Conservation (phyloP, 2,329 filamentous ascomycete genomes). For the Diaporthe helianthi region DNA sequence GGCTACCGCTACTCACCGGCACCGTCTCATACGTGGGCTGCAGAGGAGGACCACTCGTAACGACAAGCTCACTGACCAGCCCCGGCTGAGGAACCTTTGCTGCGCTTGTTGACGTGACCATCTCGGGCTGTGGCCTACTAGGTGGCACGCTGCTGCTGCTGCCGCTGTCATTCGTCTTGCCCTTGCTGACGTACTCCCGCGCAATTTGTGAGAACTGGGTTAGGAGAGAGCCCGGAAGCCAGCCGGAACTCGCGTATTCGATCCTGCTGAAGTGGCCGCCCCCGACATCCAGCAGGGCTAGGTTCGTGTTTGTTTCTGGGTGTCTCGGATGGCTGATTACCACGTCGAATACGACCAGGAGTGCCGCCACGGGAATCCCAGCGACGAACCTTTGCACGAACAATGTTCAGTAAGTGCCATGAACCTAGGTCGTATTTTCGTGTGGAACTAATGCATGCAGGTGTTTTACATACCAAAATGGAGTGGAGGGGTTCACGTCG, state of each 20-base stretch:
- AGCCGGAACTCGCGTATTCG: constrained; percentile 48
- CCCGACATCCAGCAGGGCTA: constrained; percentile 49
- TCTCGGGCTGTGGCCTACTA: not conserved
- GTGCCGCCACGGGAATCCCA: constrained; percentile 46
- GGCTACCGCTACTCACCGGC: not conserved
- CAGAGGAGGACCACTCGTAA: not conserved
- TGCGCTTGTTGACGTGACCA: not conserved
- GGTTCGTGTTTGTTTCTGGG: constrained; percentile 45
- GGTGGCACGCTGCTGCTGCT: not conserved
- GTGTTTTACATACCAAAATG: constrained; percentile 39
- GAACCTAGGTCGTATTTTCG: not conserved
- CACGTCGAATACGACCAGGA: constrained; percentile 52
- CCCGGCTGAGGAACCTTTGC: not conserved
- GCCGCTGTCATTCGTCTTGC: constrained; percentile 25
- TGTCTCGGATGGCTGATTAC: constrained; percentile 47
- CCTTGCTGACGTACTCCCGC: constrained; percentile 46
- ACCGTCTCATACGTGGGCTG: not conserved
- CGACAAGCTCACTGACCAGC: not conserved
- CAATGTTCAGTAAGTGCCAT: not conserved
- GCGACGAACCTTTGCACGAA: constrained; percentile 42
- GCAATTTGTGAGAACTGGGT: constrained; percentile 51
- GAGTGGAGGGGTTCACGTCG: constrained; percentile 42
- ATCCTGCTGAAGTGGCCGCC: constrained; percentile 52
- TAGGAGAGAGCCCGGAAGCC: constrained; percentile 46
- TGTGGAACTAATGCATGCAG: not conserved